Base-by-base conservation (phyloP, 225 moss, liverwort and hornwort genomes). In the Climacium dendroides region DNA sequence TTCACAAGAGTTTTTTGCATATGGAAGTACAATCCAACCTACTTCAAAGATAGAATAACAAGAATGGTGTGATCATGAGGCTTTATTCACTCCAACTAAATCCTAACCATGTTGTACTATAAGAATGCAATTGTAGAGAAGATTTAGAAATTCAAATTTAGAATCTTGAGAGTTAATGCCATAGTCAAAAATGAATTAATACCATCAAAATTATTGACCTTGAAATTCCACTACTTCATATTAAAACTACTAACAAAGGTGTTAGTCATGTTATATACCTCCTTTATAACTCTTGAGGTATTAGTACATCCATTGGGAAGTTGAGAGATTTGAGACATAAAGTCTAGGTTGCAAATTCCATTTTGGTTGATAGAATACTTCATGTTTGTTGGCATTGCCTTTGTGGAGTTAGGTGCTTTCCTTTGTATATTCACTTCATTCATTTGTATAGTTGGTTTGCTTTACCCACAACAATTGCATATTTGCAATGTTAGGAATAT, bases 281-380 rank as follows among this genome's bases (percentile, higher is more conserved):
- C 62, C 26, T 84, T 72, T 3, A 10, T 67, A n/a, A 35, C 50
- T 41, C 34, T 81, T 32, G 43, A 63, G 16, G 50, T 85, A 24
- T 85, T 71, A 4, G 41, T 55, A 78, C 37, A 62, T 22, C 17
- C 55, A 77, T 6, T 91, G n/a, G 93, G 91, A 80, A 96, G 89
- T 88, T 92, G 93, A 59, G 91, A 95, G 60, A 95, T 79, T 86
- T 94, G 94, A 87, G 93, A 89, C 89, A 95, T 95, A 22, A 92
- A 96, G 78, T 94, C 94, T 52, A 92, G 75, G 71, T 87, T 93
- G 39, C 93, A 92, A n/a, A 87, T 87, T 78, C 89, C 88, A 85
- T 94, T 97, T 32, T 72, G 63, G 34, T 95, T 94, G 78, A 91
- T 91, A 72, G 93, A 78, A 69, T 87, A 87, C 79, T 91, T 95